These are phyloP conservation scores for Kwoniella dendrophila DNA, from an alignment of 768 basidiomycete genomes.

Conservation along the genomic window DNA sequence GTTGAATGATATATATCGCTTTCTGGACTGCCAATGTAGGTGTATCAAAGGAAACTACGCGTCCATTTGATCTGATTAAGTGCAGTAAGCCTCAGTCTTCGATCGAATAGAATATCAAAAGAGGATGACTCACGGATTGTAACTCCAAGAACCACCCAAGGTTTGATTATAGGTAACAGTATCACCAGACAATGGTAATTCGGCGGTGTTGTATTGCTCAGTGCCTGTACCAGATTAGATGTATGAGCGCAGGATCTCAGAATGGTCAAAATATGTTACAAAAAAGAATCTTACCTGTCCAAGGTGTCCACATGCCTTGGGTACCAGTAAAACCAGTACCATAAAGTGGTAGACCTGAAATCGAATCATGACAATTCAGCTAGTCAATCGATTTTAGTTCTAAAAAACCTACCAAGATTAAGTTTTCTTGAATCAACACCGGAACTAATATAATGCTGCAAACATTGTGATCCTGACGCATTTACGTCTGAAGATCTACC, in stretches of 20 bases:
- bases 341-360: constrained; percentile 16
- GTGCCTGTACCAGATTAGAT: background rate
- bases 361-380: background rate
- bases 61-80: constrained; percentile 3
- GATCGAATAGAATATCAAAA: background rate
- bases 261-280: background rate
- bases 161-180: constrained; percentile 6
- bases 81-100: background rate
- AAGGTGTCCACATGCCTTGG: constrained; percentile 20
- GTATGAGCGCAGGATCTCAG: too few relatives aligned
- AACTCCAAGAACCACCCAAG: constrained; percentile 20
- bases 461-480: constrained; percentile 13
- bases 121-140: constrained; percentile 12
- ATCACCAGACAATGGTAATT: constrained; percentile 11
- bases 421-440: constrained; percentile 15
- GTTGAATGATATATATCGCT: constrained; percentile 12
- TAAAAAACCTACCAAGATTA: constrained; percentile 13
- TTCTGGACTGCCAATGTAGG: constrained; percentile 16
- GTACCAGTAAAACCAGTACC: constrained; percentile 15
- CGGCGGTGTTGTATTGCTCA: constrained; percentile 12
- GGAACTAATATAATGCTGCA: constrained; percentile 1
- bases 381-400: background rate
- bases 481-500: constrained; percentile 1
- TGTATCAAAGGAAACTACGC: constrained; percentile 16
- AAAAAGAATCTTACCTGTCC: constrained; percentile 10